Percentiles rank a stretch among this genome's conserved stretches.
Conservation (phyloP, 495 filamentous ascomycete genomes). For the Neurospora sp. region DNA sequence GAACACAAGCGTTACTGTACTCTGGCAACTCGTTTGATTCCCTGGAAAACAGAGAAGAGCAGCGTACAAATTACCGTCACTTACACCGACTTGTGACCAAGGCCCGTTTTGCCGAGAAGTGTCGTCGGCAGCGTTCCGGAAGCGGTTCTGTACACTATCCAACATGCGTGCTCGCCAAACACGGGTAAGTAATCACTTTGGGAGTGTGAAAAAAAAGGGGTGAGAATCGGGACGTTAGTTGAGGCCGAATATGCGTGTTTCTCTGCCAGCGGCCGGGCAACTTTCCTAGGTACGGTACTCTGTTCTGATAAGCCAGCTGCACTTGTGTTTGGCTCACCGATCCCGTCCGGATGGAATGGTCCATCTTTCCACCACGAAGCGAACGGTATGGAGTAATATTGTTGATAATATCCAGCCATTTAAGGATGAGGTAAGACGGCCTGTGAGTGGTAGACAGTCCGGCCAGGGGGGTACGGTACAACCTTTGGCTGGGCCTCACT, state of each 20-base stretch:
- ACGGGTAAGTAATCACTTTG: not conserved
- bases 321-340: not conserved
- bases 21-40: not conserved
- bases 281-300: not conserved
- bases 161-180: not conserved
- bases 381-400: not conserved
- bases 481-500: conserved; percentile 1
- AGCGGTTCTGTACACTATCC: not conserved
- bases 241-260: not conserved
- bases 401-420: conserved; percentile 5
- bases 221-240: not conserved
- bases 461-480: not conserved
- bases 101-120: not conserved
- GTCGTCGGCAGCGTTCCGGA: not conserved
- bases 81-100: not conserved
- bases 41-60: not conserved
- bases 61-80: not conserved
- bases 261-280: not conserved
- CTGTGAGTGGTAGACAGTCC: not conserved
- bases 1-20: not conserved
- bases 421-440: not conserved
- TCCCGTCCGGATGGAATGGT: not conserved
- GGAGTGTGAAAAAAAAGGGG: not conserved
- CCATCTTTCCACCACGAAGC: conserved; percentile 1
- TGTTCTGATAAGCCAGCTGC: not conserved